These are phyloP conservation scores for Populus hybrid DNA, from an alignment of 441 rosid genomes.

Conservation along the genomic window DNA sequence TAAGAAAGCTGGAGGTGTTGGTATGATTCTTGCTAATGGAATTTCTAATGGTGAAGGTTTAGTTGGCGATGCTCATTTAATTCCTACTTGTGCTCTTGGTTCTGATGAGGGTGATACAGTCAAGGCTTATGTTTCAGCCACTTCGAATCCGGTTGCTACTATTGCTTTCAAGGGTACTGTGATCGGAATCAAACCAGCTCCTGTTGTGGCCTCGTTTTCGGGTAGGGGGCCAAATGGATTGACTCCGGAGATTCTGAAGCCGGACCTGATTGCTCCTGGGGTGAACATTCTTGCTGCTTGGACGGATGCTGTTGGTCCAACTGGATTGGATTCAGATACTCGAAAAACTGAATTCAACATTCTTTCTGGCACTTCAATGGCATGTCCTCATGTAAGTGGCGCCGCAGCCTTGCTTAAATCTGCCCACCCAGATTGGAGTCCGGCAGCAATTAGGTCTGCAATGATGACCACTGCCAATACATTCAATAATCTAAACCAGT, in stretches of 20 bases:
- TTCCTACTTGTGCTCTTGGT: slow-evolving; percentile 70
- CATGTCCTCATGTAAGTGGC: slow-evolving; percentile 78
- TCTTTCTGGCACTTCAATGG: slow-evolving; percentile 80
- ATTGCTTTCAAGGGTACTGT: slow-evolving; percentile 64
- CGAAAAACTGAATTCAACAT: slow-evolving; percentile 71
- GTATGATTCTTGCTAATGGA: slow-evolving; percentile 77
- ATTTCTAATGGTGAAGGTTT: slow-evolving; percentile 72
- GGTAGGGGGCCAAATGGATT: slow-evolving; percentile 74
- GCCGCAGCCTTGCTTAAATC: slow-evolving; percentile 80
- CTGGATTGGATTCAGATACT: slow-evolving; percentile 55
- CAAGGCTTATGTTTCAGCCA: slow-evolving; percentile 45
- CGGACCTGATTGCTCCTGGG: slow-evolving; percentile 33
- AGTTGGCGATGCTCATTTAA: slow-evolving; percentile 70
- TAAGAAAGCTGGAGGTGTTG: slow-evolving; percentile 72
- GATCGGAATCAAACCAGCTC: slow-evolving; percentile 77
- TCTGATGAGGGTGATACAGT: slow-evolving; percentile 62
- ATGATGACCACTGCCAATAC: slow-evolving; percentile 71
- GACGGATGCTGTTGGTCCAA: slow-evolving; percentile 71
- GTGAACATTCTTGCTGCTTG: slow-evolving; percentile 62
- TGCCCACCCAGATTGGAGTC: slow-evolving; percentile 71
- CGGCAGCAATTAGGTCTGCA: slow-evolving; percentile 62
- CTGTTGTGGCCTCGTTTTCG: slow-evolving; percentile 74
- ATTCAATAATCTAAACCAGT: slow-evolving; percentile 42
- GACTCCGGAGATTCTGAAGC: slow-evolving; percentile 70
- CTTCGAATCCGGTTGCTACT: slow-evolving; percentile 44